Evolutionary conservation across 2,329 filamentous ascomycete genomes (phyloP), one percentile per base, ranked within the genome.

Genomic region (Phialemoniopsis sp.): DNA sequence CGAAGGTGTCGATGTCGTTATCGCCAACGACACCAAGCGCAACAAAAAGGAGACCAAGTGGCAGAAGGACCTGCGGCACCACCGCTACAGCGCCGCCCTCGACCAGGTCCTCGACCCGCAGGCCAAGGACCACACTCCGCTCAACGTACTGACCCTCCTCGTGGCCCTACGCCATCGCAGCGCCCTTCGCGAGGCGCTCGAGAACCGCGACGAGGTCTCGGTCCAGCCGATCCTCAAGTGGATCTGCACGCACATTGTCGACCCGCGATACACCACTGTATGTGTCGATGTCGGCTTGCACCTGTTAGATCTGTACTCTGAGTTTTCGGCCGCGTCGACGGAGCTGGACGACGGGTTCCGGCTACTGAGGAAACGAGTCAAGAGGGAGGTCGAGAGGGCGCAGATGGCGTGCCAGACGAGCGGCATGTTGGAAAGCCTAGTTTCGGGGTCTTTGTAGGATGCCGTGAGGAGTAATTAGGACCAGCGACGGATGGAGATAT

Each of bases 91-190:
- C 4, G 72, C 77, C 26, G 89, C 93, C 3, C 70, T 98, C 19
- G 91, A 97, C 62, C 69, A 78, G 37, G 89, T 90, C 13, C 72
- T 98, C 10, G 72, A 79, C 47, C 63, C 67, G 12, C 52, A 57
- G 13, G 57, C 62, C 0, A 56, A 62, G 9, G 74, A 81, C 47
- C 73, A 81, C 58, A 72, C 76, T 16, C 70, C 80, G 3, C 67
- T 86, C 36, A 75, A 68, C 15, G 73, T 82, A 4, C 73, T 96
- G 19, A 94, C 89, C 1, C 70, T 95, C 19, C 72, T 98, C 15
- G 85, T 86, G 12, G 87, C 89, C 7, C 75, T 98, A 28, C 84
- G 88, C 31, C 91, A 98, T 64, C 86, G 91, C 43, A 89, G 85
- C 43, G 91, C 89, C 2, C 73, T 96, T 43, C 81, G 86, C 36